These are phyloP conservation scores for Agastache rugosa DNA, from an alignment of 257 asterid genomes.

Conservation along the genomic window DNA sequence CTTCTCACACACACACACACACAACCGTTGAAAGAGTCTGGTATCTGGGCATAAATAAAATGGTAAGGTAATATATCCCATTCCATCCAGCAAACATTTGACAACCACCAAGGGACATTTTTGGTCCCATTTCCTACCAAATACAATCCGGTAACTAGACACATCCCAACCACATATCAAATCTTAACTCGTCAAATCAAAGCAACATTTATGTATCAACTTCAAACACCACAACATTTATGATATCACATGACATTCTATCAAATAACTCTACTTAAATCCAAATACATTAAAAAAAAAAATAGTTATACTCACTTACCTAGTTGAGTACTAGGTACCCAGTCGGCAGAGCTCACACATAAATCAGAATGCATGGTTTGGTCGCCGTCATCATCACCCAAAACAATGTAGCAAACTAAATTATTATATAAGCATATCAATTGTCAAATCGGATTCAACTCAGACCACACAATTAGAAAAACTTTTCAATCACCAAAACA, in stretches of 20 bases:
- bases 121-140: constrained; percentile 32
- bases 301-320: neutral
- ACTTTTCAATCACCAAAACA: constrained; percentile 9
- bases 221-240: constrained; percentile 5
- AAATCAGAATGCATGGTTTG: neutral
- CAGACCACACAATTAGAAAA: constrained; percentile 27
- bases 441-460: constrained; percentile 23
- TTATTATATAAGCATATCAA: constrained; percentile 1
- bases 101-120: neutral
- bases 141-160: neutral
- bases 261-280: neutral
- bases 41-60: neutral
- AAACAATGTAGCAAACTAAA: too few species aligned
- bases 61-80: constrained; percentile 14
- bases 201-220: constrained; percentile 10
- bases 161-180: constrained; percentile 16
- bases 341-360: constrained; percentile 30
- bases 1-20: neutral
- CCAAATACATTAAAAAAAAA: neutral
- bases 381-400: neutral
- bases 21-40: neutral
- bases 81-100: neutral
- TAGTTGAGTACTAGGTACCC: neutral
- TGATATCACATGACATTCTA: neutral
- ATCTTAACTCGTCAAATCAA: constrained; percentile 18